Base-by-base conservation (phyloP, 495 filamentous ascomycete species). In the Evernia prunastri region DNA sequence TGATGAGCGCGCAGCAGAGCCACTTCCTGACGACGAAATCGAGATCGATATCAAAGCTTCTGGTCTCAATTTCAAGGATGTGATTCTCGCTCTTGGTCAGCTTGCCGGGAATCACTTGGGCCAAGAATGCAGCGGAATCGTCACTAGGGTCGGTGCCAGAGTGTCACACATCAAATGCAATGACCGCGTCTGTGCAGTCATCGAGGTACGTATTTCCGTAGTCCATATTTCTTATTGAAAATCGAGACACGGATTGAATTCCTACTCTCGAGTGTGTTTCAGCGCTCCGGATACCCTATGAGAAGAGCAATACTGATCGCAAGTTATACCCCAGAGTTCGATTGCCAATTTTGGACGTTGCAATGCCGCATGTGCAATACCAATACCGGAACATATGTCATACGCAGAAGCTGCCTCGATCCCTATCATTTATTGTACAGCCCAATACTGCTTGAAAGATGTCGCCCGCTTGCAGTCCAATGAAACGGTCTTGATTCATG, bases 41-140 rank as follows among this genome's bases (percentile, higher is more conserved):
- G 70, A 73, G 20, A 73, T 79, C 12, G 58, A 63, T n/a, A 71
- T 77, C 17, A 66, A 68, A 0, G 61, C 67, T 0, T 72, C 72
- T 7, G 78, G 79, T 4, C 31, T 82, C 7, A 81, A 81, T 67
- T 78, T 77, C 68, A 74, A 74, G 20, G 81, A 83, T 59, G 71
- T 81, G 1, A 65, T 69, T 10, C 37, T 71, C 0, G 69, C 70
- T 2, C 68, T 80, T 59, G 81, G 79, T 5, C 79, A 67, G 69
- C 69, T 73, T 37, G 57, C 53, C n/a, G 68, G 74, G 29, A 42
- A 61, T 29, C 36, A 54, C 13, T 65, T 82, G 31, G 80, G 80
- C 7, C 64, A 72, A 20, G 78, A 83, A 63, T 75, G 75, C 45
- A 67, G 70, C 23, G 82, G 81, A n/a, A 62, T 80, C 15, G 69